Evolutionary conservation across 306 rosid species (phyloP), one percentile per base, ranked within the genome.

Genomic region (Adenanthera pavonina): DNA sequence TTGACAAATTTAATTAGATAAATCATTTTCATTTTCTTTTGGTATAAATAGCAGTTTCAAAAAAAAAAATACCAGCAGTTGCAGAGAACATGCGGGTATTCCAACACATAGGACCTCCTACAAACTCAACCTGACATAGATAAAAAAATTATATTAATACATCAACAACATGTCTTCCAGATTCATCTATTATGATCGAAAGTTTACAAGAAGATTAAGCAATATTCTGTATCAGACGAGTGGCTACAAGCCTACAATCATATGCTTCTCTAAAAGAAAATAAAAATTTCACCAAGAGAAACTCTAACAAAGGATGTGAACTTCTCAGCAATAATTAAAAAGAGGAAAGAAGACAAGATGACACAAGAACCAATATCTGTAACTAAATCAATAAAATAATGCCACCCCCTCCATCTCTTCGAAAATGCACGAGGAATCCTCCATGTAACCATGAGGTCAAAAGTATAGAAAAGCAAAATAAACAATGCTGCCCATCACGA

Each of bases 41-140:
- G 72, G 56, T 38, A 20, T 48, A 25, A 53, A 79, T 65, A 70
- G 66, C 53, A 76, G 38, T 51, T 61, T 25, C 30, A 46, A 36
- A 74, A 80, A 11, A 80, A 11, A 66, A 51, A 54, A 76, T 57
- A 95, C 99, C 99, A 59, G 98, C 85, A 78, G 88, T 89, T 80
- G 99, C 98, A 86, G 97, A 87, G 86, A 95, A 95, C 62, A 74
- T 87, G 81, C 97, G 93, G 19, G 93, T 93, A 84, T 92, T 92
- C 99, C 99, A 95, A 80, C 99, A 95, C 96, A 95, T 88, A 35
- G 98, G 98, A 60, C 98, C 99, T 35, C 99, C 99, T 75, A 95
- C 97, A 72, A 95, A 93, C 89, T 95, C 99, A 67, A 95, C 99
- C 95, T 95, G 90, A 81, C 76, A 81, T 74, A 72, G 17, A 85